phyloP scores from a whole-genome alignment of 257 asterid species.

The Solanum pinnatisectum region DNA sequence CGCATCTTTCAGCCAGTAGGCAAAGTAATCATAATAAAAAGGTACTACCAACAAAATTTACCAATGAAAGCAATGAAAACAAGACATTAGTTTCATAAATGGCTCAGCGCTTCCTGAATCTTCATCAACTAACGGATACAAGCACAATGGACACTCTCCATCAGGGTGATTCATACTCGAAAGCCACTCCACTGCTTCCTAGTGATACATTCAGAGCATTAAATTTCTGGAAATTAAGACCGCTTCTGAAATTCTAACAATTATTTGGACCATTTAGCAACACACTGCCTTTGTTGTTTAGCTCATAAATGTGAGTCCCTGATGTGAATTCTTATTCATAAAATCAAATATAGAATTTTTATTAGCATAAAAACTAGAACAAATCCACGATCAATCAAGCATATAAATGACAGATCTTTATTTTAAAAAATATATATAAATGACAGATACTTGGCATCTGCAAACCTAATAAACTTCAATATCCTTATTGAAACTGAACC shows the following conservation, averaged over 20 bases:
- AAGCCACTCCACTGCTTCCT: slow-evolving; percentile 97
- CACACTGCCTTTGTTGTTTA: background rate
- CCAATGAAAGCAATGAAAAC: slow-evolving; percentile 99
- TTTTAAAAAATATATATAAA: background rate
- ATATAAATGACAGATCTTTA: background rate
- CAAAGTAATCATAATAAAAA: background rate
- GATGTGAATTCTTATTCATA: background rate
- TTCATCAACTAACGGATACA: slow-evolving; percentile 72
- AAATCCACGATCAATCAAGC: background rate
- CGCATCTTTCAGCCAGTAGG: background rate
- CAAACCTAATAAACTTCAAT: background rate
- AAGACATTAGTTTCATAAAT: slow-evolving; percentile 96
- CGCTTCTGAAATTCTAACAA: background rate
- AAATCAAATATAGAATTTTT: background rate
- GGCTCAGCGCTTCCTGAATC: slow-evolving; percentile 35
- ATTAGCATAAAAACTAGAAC: background rate
- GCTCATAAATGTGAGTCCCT: background rate
- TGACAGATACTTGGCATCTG: background rate
- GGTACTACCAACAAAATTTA: slow-evolving; percentile 12
- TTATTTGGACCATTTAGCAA: background rate
- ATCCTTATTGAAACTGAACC: background rate
- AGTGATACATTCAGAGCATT: slow-evolving; percentile 14
- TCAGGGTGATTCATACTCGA: slow-evolving; percentile 91
- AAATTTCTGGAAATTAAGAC: slow-evolving; percentile 4
- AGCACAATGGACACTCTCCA: slow-evolving; percentile 83